Base-by-base conservation (phyloP, 192 early-diverging fungal species). In the Bifiguratus adelaidae region DNA sequence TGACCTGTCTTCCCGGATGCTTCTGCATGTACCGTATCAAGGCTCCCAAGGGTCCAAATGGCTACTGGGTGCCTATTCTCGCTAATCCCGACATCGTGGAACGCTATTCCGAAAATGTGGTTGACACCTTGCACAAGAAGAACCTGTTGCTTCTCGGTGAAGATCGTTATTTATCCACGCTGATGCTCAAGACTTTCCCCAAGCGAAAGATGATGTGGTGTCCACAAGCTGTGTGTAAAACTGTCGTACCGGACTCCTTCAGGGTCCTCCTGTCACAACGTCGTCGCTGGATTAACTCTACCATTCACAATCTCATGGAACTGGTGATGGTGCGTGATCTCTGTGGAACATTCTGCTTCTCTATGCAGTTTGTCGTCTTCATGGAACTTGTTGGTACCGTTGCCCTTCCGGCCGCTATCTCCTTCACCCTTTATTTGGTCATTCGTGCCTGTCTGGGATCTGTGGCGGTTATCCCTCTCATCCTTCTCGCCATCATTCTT, bases 221-320 rank as follows among this genome's bases (percentile, higher is more conserved):
- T 5, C 91, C 93, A 9, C 81, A 83, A 38, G 89, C 93, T 0
- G 82, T 91, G 44, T 95, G 91, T 67, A 87, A 92, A 58, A 92
- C 91, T 9, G 77, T 90, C 23, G 91, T 92, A 21, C 91, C 91
- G 8, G 84, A 86, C 47, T 73, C 79, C 21, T 95, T 95, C 74
- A 73, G 67, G 42, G 81, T 92, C 11, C 55, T 91, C 26, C 61
- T 89, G 30, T 88, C 83, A 32, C 89, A 91, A 61, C 77, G 87
- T 2, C 79, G 89, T n/a, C 76, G 91, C 22, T 94, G 91, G 91
- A 94, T 94, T 68, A 94, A 94, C 68, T 94, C 91, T 13, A 94
- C 91, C 0, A 80, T 94, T 23, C 91, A 94, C 48, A 93, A 93
- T 52, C 67, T 93, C 50, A 57, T 81, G 56, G 91, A 93, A 62